Evolutionary conservation across 208 protist species (phyloP).

Genomic region (Trypanosoma melophagium): DNA sequence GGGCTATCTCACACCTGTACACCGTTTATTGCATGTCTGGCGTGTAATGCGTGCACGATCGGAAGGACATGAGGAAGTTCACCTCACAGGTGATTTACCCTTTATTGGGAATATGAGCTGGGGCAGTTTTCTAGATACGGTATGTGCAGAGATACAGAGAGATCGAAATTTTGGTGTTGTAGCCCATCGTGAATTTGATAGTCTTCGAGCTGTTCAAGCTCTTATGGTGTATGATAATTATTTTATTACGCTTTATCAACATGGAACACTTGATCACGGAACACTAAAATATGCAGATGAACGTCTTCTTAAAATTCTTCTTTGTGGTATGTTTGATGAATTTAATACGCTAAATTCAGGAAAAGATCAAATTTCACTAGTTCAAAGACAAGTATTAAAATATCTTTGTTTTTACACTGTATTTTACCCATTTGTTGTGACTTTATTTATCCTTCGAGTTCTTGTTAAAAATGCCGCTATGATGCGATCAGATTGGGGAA

Average conservation of each 20-base stretch:
- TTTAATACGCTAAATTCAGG: conserved; percentile 55
- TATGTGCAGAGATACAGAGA: conserved; percentile 47
- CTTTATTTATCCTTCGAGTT: conserved; percentile 53
- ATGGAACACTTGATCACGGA: conserved; percentile 39
- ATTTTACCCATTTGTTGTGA: conserved; percentile 62
- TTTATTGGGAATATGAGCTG: conserved; percentile 68
- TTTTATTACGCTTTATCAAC: conserved; percentile 61
- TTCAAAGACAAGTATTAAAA: conserved; percentile 42
- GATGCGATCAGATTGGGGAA: conserved; percentile 56
- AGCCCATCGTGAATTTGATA: conserved; percentile 44
- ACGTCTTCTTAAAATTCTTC: conserved; percentile 36
- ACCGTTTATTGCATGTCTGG: conserved; percentile 50
- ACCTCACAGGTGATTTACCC: conserved; percentile 21
- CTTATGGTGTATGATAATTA: conserved; percentile 81
- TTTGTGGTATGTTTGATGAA: conserved; percentile 66
- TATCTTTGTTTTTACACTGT: conserved; percentile 43
- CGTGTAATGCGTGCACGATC: conserved; percentile 26
- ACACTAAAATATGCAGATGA: conserved; percentile 50
- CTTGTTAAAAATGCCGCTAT: conserved; percentile 72
- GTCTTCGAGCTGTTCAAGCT: conserved; percentile 57
- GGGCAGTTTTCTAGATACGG: conserved; percentile 57
- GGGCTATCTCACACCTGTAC: conserved; percentile 60
- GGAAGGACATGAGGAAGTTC: conserved; percentile 44
- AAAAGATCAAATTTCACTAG: conserved; percentile 34
- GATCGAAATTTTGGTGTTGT: conserved; percentile 29